Evolutionary conservation across 1,284 basidiomycete species (phyloP).

Genomic region (Bondarzewia mesenterica): DNA sequence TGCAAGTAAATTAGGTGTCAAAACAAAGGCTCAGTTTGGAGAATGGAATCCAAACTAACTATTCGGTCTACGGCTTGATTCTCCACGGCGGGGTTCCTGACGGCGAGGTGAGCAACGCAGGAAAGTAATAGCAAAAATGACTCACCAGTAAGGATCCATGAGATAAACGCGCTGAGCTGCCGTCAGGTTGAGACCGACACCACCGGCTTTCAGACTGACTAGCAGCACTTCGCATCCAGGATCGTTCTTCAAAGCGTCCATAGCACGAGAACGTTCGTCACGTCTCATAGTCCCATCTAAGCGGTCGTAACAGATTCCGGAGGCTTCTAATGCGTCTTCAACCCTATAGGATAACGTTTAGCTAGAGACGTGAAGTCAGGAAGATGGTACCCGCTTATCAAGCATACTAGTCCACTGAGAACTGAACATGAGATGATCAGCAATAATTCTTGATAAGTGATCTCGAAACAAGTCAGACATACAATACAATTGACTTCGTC

Average conservation of each 20-base stretch:
- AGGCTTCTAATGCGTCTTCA: slow-evolving; percentile 81
- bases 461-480: slow-evolving; percentile 25
- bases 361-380: slow-evolving; percentile 3
- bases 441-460: slow-evolving; percentile 2
- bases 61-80: slow-evolving; percentile 94
- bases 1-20: slow-evolving; percentile 21
- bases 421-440: slow-evolving; percentile 28
- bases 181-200: slow-evolving; percentile 92
- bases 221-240: slow-evolving; percentile 86
- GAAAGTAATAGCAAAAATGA: slow-evolving; percentile 5
- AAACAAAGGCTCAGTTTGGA: slow-evolving; percentile 5
- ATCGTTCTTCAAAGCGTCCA: slow-evolving; percentile 84
- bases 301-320: slow-evolving; percentile 79
- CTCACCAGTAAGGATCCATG: slow-evolving; percentile 92
- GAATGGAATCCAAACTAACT: slow-evolving; percentile 30
- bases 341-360: slow-evolving; percentile 39
- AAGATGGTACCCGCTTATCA: slow-evolving; percentile 59
- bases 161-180: slow-evolving; percentile 89
- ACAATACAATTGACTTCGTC: slow-evolving; percentile 91
- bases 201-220: slow-evolving; percentile 93
- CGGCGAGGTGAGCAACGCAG: no score
- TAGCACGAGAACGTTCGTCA: slow-evolving; percentile 83
- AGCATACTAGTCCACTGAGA: slow-evolving; percentile 97
- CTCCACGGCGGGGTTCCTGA: slow-evolving; percentile 93
- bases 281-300: slow-evolving; percentile 97